These are phyloP conservation scores for Craspedostauros australis DNA, from an alignment of 108 stramenopile species.

Conservation along the genomic window DNA sequence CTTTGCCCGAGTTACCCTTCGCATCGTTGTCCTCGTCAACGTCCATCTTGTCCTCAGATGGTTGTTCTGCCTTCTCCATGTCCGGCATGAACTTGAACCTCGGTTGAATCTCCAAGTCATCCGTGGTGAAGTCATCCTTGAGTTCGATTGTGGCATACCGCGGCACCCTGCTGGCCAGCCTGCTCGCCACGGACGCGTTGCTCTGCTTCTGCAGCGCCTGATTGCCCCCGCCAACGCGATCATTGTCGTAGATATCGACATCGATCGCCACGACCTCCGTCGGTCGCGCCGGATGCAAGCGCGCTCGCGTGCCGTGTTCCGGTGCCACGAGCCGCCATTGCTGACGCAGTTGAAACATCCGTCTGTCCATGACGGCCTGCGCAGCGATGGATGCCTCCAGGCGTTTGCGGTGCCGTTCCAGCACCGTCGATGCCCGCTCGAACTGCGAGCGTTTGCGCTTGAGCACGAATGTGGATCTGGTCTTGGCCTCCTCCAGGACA, in stretches of 20 bases:
- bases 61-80: not conserved
- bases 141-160: constrained; percentile 80
- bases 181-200: constrained; percentile 16
- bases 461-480: constrained; percentile 43
- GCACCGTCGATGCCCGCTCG: constrained; percentile 29
- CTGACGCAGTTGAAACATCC: constrained; percentile 51
- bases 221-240: constrained; percentile 42
- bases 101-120: not conserved
- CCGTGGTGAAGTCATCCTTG: constrained; percentile 31
- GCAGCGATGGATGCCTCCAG: constrained; percentile 44
- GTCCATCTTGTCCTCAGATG: constrained; percentile 16
- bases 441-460: constrained; percentile 58
- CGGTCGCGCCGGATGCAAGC: constrained; percentile 56
- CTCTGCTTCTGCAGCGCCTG: constrained; percentile 9
- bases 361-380: constrained; percentile 47
- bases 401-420: constrained; percentile 47
- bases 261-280: constrained; percentile 70
- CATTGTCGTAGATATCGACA: constrained; percentile 74
- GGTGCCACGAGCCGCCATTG: constrained; percentile 79
- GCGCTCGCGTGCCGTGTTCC: constrained; percentile 69
- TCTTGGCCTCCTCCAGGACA: not conserved
- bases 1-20: not conserved
- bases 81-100: constrained; percentile 7
- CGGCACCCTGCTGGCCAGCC: constrained; percentile 67
- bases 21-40: constrained; percentile 2